phyloP scores from a whole-genome alignment of 768 basidiomycete species.

The Tylopilus subfusipes region DNA sequence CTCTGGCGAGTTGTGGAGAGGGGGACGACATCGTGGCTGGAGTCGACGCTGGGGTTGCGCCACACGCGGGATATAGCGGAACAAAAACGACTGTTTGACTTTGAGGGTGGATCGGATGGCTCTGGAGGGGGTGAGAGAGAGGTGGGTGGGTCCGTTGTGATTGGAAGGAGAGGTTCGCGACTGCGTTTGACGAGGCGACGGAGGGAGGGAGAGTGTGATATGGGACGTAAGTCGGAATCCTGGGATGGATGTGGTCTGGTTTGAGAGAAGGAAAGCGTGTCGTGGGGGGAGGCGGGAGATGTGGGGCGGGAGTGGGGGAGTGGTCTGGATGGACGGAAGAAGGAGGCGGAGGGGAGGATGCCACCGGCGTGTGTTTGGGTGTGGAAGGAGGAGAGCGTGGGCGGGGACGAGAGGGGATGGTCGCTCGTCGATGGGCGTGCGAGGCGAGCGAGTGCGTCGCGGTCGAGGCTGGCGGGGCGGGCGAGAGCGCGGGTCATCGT shows the following conservation, averaged over 20 bases:
- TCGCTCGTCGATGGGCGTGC: slow-evolving; percentile 8
- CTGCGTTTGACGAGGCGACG: slow-evolving; percentile 50
- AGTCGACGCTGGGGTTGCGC: slow-evolving; percentile 52
- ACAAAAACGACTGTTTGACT: slow-evolving; percentile 4
- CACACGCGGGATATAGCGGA: slow-evolving; percentile 56
- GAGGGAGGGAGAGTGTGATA: slow-evolving; percentile 25
- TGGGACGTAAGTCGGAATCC: slow-evolving; percentile 39
- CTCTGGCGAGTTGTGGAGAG: slow-evolving; percentile 1
- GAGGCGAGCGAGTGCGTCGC: slow-evolving; percentile 8
- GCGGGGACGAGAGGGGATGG: slow-evolving; percentile 26
- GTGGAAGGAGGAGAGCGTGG: slow-evolving; percentile 26
- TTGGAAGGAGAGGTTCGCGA: slow-evolving; percentile 69
- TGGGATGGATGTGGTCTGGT: slow-evolving; percentile 37
- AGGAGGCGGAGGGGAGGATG: slow-evolving; percentile 74
- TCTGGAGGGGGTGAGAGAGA: neutral
- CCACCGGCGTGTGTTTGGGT: slow-evolving; percentile 69
- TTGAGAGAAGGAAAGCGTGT: slow-evolving; percentile 38
- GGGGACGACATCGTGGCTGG: slow-evolving; percentile 33
- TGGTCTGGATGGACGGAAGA: slow-evolving; percentile 71
- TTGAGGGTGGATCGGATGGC: neutral
- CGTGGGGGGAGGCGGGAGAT: slow-evolving; percentile 28
- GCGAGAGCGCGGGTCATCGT: neutral
- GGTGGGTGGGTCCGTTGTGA: slow-evolving; percentile 15
- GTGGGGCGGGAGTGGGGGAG: slow-evolving; percentile 41
- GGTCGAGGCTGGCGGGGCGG: slow-evolving; percentile 17